Conservation (phyloP, 306 rosid genomes). For the Gillenia trifoliata region DNA sequence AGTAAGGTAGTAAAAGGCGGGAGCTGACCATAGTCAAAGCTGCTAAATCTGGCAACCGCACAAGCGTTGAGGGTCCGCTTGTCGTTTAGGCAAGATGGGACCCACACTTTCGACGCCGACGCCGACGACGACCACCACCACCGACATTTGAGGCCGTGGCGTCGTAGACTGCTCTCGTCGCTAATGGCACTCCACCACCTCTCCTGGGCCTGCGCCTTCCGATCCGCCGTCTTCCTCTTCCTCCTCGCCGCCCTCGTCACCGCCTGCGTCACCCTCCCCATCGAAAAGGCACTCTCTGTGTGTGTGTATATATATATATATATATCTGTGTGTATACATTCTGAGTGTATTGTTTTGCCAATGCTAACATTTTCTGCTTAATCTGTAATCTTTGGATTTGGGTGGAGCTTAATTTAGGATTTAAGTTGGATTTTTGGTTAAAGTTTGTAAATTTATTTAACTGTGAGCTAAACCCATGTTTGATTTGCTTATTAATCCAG, state of each 20-base stretch:
- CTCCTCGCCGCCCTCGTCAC: conserved; percentile 38
- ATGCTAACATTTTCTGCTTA: no score
- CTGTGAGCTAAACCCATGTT: background rate
- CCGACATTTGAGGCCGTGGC: conserved; percentile 32
- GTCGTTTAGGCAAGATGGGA: conserved; percentile 30
- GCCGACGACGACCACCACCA: background rate
- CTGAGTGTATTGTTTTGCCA: no score
- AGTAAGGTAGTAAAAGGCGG: background rate
- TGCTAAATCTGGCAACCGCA: conserved; percentile 38
- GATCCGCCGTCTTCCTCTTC: conserved; percentile 27
- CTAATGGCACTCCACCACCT: conserved; percentile 27
- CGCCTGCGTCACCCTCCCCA: conserved; percentile 43
- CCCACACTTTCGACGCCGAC: conserved; percentile 19
- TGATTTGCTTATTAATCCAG: conserved; percentile 36
- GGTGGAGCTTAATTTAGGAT: background rate
- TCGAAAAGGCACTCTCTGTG: conserved; percentile 33
- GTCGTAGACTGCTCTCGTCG: conserved; percentile 23
- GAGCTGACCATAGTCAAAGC: background rate
- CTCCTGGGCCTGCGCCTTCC: conserved; percentile 29
- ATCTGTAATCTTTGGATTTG: no score
- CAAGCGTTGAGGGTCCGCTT: conserved; percentile 41
- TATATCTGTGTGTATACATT: background rate
- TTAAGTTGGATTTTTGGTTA: no score
- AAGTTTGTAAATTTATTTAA: no score
- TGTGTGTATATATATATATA: no score